Percentiles rank a stretch among this genome's conserved stretches.
phyloP scores from a whole-genome alignment of 208 protist genomes.

The Acanthamoeba quina region DNA sequence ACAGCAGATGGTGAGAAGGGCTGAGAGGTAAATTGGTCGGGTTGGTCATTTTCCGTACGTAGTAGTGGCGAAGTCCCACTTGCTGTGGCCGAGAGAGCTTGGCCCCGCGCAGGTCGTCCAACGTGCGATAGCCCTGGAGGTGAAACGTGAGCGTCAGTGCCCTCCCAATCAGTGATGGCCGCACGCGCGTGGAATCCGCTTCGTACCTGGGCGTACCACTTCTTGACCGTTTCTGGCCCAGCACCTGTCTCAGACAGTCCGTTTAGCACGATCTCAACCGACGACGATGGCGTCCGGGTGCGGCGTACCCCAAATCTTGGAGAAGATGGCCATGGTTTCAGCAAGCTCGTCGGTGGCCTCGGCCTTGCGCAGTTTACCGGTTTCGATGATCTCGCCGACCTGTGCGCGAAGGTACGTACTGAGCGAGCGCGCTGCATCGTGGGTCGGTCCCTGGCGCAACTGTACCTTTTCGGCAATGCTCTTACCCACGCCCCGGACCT shows the following conservation, averaged over 20 bases:
- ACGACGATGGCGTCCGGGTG: background rate
- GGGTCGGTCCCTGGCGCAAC: background rate
- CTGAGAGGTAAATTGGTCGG: background rate
- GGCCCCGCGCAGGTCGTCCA: slow-evolving; percentile 22
- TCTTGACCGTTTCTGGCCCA: slow-evolving; percentile 49
- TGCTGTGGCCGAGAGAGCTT: slow-evolving; percentile 40
- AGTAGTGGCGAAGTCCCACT: slow-evolving; percentile 38
- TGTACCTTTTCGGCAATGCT: slow-evolving; percentile 60
- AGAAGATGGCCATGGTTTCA: slow-evolving; percentile 43
- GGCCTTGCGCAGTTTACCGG: slow-evolving; percentile 40
- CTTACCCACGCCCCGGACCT: background rate
- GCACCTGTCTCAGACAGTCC: background rate
- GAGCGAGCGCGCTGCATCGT: background rate
- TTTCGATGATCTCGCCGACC: slow-evolving; percentile 64
- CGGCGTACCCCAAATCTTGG: slow-evolving; percentile 68
- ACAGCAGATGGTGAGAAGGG: no score
- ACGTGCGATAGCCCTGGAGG: background rate
- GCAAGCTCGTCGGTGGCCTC: slow-evolving; percentile 52
- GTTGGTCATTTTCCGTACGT: background rate
- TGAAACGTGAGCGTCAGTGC: background rate
- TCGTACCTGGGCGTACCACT: slow-evolving; percentile 61
- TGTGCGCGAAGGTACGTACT: background rate
- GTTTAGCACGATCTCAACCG: background rate
- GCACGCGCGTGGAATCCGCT: background rate
- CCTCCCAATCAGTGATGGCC: background rate